A percentile compares a stretch with the other conserved stretches of the same genome.
phyloP scores from a whole-genome alignment of 176 grass and related monocot species.

The Oropetium thomaeum region DNA sequence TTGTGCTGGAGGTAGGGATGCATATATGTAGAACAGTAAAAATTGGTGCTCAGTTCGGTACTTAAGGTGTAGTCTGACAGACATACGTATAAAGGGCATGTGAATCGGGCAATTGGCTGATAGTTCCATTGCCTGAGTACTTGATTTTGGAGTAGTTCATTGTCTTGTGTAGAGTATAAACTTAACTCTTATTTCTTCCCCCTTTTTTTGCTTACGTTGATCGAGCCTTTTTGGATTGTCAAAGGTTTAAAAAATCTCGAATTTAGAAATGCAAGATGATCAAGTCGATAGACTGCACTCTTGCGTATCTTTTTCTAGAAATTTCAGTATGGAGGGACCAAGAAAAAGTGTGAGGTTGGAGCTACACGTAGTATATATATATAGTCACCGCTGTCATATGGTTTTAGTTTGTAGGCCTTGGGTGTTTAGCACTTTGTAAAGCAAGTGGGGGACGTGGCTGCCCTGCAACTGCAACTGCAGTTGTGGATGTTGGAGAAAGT shows the following conservation, averaged over 20 bases:
- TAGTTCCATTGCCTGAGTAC: background rate
- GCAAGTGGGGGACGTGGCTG: slow-evolving; percentile 16
- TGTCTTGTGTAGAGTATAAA: background rate
- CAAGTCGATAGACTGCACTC: too few species aligned
- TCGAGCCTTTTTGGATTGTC: too few species aligned
- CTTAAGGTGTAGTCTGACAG: background rate
- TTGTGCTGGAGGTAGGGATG: background rate
- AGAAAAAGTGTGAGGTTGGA: background rate
- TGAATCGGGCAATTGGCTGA: background rate
- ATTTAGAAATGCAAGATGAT: too few species aligned
- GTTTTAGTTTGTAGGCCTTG: background rate
- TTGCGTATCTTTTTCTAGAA: too few species aligned
- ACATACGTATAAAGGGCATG: background rate
- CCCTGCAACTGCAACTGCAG: slow-evolving; percentile 17
- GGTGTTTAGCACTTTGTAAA: slow-evolving; percentile 11
- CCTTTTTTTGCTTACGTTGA: too few species aligned
- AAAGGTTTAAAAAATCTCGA: too few species aligned
- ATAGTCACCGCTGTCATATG: background rate
- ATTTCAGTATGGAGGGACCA: background rate
- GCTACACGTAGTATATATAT: background rate
- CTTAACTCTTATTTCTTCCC: background rate
- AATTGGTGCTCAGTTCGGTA: background rate
- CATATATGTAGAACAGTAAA: background rate
- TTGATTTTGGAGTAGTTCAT: background rate
- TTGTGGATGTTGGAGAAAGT: background rate